Conservation (phyloP, 2,329 filamentous ascomycete genomes). For the Diplodia sapinea region DNA sequence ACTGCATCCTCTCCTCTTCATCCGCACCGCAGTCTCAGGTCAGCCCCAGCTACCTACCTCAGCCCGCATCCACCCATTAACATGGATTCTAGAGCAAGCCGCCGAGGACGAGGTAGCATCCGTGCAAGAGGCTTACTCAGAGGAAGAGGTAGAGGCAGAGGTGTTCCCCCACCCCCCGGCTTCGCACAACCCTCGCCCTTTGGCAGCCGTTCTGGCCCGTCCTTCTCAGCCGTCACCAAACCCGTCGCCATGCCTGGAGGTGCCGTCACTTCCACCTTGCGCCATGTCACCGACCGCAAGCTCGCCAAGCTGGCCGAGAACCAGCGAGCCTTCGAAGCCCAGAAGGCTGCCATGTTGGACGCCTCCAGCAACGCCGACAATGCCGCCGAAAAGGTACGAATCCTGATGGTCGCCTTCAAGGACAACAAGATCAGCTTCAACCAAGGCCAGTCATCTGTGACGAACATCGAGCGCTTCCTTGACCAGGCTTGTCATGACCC, state of each 20-base stretch:
- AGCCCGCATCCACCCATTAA: not conserved
- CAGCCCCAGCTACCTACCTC: not conserved
- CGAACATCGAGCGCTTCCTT: constrained; percentile 45
- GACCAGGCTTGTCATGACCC: constrained; percentile 47
- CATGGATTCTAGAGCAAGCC: constrained; percentile 4
- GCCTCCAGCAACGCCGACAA: constrained; percentile 32
- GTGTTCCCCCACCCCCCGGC: not conserved
- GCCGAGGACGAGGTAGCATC: not conserved
- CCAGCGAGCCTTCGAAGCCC: constrained; percentile 36
- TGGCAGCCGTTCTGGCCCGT: not conserved
- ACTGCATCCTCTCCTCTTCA: not conserved
- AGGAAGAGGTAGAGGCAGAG: constrained; percentile 8
- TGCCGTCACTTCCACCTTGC: constrained; percentile 37
- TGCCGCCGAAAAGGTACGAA: constrained; percentile 35
- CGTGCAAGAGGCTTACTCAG: not conserved
- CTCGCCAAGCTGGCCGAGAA: constrained; percentile 38
- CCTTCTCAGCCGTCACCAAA: not conserved
- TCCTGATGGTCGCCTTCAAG: constrained; percentile 37
- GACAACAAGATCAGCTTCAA: constrained; percentile 33
- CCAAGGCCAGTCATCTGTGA: constrained; percentile 29
- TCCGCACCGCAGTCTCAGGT: not conserved
- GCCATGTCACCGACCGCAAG: constrained; percentile 40
- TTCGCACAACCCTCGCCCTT: not conserved
- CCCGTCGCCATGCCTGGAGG: constrained; percentile 33
- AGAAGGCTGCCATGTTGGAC: constrained; percentile 35